These are phyloP conservation scores for Cymbidium sinense DNA, from an alignment of 106 monocot species.

Conservation along the genomic window DNA sequence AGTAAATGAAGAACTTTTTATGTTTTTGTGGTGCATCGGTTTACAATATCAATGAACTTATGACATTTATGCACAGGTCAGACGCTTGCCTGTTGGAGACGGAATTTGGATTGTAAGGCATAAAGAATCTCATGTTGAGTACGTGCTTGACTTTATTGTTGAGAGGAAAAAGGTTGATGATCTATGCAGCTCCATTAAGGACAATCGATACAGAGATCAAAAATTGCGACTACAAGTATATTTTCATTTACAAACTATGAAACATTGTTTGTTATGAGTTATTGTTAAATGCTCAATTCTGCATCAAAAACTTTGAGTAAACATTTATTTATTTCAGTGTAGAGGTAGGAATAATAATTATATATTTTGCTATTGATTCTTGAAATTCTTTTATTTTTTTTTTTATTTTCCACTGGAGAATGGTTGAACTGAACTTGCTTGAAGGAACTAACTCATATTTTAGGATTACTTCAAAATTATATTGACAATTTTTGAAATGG, in stretches of 20 bases:
- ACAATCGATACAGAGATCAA: constrained; percentile 92
- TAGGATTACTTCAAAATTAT: background rate
- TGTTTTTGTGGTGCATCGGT: background rate
- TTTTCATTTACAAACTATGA: background rate
- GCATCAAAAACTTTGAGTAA: background rate
- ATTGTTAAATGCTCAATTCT: background rate
- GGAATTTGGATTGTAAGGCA: constrained; percentile 82
- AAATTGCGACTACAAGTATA: constrained; percentile 80
- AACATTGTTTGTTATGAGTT: background rate
- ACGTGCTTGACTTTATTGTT: constrained; percentile 97
- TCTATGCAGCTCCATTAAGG: constrained; percentile 70
- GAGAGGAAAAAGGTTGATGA: constrained; percentile 95
- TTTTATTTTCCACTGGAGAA: background rate
- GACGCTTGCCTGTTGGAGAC: constrained; percentile 88
- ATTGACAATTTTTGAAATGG: background rate
- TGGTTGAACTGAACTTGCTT: background rate
- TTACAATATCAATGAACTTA: background rate
- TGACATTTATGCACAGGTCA: constrained; percentile 34
- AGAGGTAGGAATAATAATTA: background rate
- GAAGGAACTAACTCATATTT: background rate
- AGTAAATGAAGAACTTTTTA: background rate
- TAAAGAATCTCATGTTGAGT: constrained; percentile 48
- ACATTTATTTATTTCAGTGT: background rate
- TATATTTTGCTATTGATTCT: background rate
- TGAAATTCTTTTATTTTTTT: background rate